Conservation (phyloP, 1,284 basidiomycete genomes). For the Mycena citricolor region DNA sequence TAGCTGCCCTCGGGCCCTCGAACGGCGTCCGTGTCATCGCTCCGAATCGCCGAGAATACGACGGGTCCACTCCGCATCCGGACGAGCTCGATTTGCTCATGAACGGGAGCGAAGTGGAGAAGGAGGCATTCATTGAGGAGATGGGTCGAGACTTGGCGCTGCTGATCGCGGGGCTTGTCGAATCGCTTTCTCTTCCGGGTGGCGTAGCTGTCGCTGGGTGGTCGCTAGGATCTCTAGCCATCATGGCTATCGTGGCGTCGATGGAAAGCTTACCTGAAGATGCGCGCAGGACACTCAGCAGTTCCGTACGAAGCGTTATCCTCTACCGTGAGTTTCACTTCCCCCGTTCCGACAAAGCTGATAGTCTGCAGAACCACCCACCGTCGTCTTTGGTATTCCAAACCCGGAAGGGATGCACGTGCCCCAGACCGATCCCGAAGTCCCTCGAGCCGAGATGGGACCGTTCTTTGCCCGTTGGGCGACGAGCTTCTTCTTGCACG, state of each 20-base stretch:
- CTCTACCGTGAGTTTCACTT: conserved; percentile 12
- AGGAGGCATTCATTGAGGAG: conserved; percentile 9
- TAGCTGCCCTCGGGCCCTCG: conserved; percentile 1
- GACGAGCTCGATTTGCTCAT: conserved; percentile 20
- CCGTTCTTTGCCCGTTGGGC: conserved; percentile 24
- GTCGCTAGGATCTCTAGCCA: conserved; percentile 21
- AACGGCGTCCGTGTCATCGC: conserved; percentile 15
- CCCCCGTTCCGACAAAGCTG: neutral
- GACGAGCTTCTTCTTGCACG: conserved; percentile 24
- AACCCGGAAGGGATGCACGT: conserved; percentile 14
- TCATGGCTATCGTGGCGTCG: conserved; percentile 12
- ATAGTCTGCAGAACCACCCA: conserved; percentile 17
- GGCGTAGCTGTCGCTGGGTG: conserved; percentile 22
- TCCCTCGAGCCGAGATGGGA: conserved; percentile 15
- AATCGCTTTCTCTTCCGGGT: conserved; percentile 12
- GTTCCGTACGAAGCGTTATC: conserved; percentile 11
- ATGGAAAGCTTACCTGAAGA: conserved; percentile 9
- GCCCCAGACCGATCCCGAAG: conserved; percentile 18
- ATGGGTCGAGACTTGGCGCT: conserved; percentile 19
- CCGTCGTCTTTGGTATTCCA: conserved; percentile 14
- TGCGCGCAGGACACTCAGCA: conserved; percentile 1
- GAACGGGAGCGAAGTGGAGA: conserved; percentile 16
- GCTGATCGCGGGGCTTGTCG: conserved; percentile 15
- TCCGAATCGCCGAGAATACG: conserved; percentile 23
- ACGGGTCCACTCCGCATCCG: conserved; percentile 20